phyloP scores from a whole-genome alignment of 2,329 filamentous ascomycete genomes.

The Talaromyces sp. region DNA sequence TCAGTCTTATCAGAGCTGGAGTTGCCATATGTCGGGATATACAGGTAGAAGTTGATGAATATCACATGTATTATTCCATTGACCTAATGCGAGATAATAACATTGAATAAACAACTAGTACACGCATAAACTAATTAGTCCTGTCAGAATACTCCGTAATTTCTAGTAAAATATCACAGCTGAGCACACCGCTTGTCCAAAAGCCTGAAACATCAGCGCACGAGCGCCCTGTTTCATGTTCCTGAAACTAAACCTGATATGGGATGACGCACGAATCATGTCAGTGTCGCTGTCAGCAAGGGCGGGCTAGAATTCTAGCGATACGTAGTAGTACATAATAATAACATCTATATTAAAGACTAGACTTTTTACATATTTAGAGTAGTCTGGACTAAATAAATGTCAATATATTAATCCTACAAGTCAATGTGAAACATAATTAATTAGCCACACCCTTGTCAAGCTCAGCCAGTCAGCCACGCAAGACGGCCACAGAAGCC shows the following conservation, averaged over 20 bases:
- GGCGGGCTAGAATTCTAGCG: too few relatives aligned
- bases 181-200: neutral
- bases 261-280: neutral
- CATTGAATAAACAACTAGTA: too few relatives aligned
- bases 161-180: too few relatives aligned
- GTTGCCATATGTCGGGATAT: neutral
- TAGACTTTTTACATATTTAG: too few relatives aligned
- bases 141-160: too few relatives aligned
- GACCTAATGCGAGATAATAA: too few relatives aligned
- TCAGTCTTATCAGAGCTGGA: too few relatives aligned
- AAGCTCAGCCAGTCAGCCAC: neutral
- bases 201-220: neutral
- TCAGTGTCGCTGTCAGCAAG: neutral
- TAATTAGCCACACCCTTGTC: neutral
- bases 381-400: neutral
- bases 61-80: neutral
- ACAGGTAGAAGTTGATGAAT: neutral
- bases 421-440: constrained; percentile 3
- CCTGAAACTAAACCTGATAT: neutral
- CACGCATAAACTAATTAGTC: too few relatives aligned
- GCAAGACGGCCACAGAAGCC: neutral
- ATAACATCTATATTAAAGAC: too few relatives aligned
- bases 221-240: neutral
- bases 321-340: too few relatives aligned
- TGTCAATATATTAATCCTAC: neutral